Conservation (phyloP, 441 rosid genomes). For the Rhodomyrtus psidioides region DNA sequence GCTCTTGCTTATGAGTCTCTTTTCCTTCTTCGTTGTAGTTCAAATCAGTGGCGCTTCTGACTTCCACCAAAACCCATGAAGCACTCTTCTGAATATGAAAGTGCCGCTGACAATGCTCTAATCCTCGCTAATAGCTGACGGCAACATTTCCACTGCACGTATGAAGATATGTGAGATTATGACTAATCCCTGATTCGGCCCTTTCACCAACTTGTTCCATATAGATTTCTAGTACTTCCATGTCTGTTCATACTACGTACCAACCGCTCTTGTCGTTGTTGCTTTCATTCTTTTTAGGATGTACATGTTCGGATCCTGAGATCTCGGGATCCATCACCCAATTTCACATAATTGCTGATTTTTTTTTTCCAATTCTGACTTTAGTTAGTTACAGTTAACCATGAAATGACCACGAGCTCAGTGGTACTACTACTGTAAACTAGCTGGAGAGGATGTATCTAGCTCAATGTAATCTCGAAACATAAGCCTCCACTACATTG, state of each 20-base stretch:
- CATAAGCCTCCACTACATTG: neutral
- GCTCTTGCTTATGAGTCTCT: neutral
- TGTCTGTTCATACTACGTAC: neutral
- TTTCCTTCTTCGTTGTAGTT: slow-evolving; percentile 24
- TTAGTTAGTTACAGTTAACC: neutral
- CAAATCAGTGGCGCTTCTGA: slow-evolving; percentile 41
- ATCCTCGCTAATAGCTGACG: neutral
- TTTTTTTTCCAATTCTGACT: neutral
- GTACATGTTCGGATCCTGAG: neutral
- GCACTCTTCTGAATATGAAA: slow-evolving; percentile 28
- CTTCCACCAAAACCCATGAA: slow-evolving; percentile 43
- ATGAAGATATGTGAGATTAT: neutral
- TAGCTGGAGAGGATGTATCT: neutral
- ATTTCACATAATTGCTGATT: neutral
- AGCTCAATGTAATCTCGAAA: neutral
- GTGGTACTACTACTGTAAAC: neutral
- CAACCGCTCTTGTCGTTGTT: neutral
- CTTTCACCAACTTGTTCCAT: neutral
- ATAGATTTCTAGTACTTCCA: neutral
- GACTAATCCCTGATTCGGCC: neutral
- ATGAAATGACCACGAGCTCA: neutral
- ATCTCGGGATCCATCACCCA: neutral
- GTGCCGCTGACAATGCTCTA: neutral
- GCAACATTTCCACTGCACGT: neutral
- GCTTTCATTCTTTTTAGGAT: neutral